These are phyloP conservation scores for Phialemonium atrogriseum DNA, from an alignment of 2,329 filamentous ascomycete species.

Conservation along the genomic window DNA sequence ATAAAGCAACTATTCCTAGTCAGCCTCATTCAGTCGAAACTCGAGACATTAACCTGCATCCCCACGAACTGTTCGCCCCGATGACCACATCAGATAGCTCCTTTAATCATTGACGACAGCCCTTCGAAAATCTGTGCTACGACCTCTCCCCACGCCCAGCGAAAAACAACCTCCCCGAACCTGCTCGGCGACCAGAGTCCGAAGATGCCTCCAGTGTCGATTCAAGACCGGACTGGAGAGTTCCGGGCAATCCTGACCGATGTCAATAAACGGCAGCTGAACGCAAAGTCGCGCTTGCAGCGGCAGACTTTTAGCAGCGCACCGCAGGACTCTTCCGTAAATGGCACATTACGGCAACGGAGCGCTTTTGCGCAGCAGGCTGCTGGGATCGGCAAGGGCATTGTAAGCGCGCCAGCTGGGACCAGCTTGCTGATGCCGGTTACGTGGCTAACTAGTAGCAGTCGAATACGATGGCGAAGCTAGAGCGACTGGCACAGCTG, in stretches of 20 bases:
- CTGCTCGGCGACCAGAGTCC: too few species aligned
- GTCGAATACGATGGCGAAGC: constrained; percentile 73
- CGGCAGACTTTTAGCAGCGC: constrained; percentile 69
- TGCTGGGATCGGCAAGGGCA: constrained; percentile 84
- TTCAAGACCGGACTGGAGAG: constrained; percentile 94
- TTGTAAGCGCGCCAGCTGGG: constrained; percentile 27
- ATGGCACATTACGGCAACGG: constrained; percentile 44
- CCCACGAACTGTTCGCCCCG: too few species aligned
- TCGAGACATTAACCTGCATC: too few species aligned
- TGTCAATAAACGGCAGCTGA: constrained; percentile 70
- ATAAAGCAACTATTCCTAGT: neutral
- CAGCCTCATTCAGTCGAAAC: constrained; percentile 2
- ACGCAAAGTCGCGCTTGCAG: constrained; percentile 69
- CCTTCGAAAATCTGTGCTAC: too few species aligned
- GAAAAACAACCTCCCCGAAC: too few species aligned
- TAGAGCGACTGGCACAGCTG: constrained; percentile 87
- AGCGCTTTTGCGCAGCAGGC: constrained; percentile 89
- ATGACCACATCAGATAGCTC: too few species aligned
- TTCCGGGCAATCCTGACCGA: constrained; percentile 87
- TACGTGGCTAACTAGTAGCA: neutral
- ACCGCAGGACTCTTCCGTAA: constrained; percentile 53
- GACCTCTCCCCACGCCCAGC: too few species aligned
- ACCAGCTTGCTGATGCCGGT: constrained; percentile 35
- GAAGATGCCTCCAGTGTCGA: constrained; percentile 60
- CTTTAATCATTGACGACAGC: too few species aligned